Conservation (phyloP, 805 yeast species). For the Candida coleopterorum region DNA sequence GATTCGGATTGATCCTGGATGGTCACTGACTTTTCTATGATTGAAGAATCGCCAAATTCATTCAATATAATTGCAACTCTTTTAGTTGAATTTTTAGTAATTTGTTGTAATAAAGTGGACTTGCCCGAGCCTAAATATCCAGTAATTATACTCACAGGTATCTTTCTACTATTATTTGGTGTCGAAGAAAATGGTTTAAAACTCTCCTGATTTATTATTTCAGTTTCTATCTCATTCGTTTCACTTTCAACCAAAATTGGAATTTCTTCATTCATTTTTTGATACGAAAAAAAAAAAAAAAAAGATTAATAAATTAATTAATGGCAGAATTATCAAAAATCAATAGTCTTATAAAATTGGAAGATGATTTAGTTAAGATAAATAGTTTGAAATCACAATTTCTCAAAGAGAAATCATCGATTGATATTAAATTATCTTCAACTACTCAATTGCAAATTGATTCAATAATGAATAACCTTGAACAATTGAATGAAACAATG, state of each 20-base stretch:
- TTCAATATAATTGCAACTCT: conserved; percentile 86
- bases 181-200: conserved; percentile 5
- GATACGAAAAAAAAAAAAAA: conserved; percentile 1
- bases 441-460: conserved; percentile 65
- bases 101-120: conserved; percentile 72
- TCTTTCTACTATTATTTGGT: conserved; percentile 34
- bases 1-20: conserved; percentile 47
- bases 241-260: conserved; percentile 2
- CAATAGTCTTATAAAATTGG: conserved; percentile 35
- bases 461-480: conserved; percentile 48
- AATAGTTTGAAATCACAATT: conserved; percentile 50
- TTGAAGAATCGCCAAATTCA: conserved; percentile 88
- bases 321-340: conserved; percentile 24
- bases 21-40: conserved; percentile 81
- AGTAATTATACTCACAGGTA: conserved; percentile 89
- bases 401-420: conserved; percentile 62
- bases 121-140: conserved; percentile 96
- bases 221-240: neutral
- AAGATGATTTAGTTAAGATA: conserved; percentile 54
- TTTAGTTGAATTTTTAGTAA: conserved; percentile 66
- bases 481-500: conserved; percentile 43
- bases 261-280: conserved; percentile 1
- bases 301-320: neutral
- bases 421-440: conserved; percentile 70
- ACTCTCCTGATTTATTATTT: neutral